Conservation (phyloP, 805 yeast genomes). For the Candida verbasci region DNA sequence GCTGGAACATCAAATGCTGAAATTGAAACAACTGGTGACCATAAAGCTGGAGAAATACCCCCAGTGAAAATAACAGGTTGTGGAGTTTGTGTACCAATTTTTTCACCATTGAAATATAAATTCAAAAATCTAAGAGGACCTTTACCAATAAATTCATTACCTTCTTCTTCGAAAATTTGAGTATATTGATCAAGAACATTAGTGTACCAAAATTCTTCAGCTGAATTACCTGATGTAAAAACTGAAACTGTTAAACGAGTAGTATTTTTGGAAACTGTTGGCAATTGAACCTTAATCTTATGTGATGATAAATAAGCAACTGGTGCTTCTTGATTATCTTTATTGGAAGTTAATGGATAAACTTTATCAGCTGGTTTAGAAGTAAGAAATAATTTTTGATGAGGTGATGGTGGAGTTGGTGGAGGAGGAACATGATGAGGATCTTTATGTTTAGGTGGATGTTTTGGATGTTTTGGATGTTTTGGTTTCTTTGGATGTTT, state of each 20-base stretch:
- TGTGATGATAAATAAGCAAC: conserved; percentile 43
- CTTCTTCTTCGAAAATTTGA: conserved; percentile 34
- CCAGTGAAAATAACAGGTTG: conserved; percentile 77
- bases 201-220: conserved; percentile 82
- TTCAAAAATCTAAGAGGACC: conserved; percentile 71
- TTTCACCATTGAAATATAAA: conserved; percentile 53
- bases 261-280: conserved; percentile 49
- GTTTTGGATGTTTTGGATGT: conserved; percentile 1
- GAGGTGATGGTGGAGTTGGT: not conserved
- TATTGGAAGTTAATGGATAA: conserved; percentile 28
- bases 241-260: conserved; percentile 56
- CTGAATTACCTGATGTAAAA: conserved; percentile 69
- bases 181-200: conserved; percentile 49
- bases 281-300: conserved; percentile 34
- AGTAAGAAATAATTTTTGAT: conserved; percentile 19
- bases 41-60: conserved; percentile 72
- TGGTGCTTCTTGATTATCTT: conserved; percentile 35
- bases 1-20: conserved; percentile 71
- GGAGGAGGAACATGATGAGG: conserved; percentile 4
- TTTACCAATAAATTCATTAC: conserved; percentile 47
- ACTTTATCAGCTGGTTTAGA: conserved; percentile 36
- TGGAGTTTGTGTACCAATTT: conserved; percentile 62
- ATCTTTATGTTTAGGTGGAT: conserved; percentile 3
- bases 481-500: conserved; percentile 5
- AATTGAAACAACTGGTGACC: conserved; percentile 76